phyloP scores from a whole-genome alignment of 805 yeast genomes.

The Candida maltosa region DNA sequence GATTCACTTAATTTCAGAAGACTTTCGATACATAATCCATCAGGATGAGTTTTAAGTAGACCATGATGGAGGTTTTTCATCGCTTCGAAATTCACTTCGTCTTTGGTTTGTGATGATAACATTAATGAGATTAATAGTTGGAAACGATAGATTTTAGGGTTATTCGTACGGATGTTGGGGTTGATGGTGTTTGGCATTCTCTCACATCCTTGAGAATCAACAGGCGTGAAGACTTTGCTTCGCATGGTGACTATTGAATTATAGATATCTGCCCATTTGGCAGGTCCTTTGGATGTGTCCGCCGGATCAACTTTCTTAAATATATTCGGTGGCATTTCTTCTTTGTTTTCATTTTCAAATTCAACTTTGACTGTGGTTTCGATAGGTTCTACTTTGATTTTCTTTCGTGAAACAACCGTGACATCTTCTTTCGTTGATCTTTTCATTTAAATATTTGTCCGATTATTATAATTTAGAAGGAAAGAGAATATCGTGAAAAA shows the following conservation, averaged over 20 bases:
- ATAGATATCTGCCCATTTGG: slow-evolving; percentile 55
- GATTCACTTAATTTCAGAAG: slow-evolving; percentile 47
- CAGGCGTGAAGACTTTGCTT: slow-evolving; percentile 67
- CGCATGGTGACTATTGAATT: slow-evolving; percentile 67
- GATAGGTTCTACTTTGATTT: slow-evolving; percentile 5
- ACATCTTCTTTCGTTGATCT: no score
- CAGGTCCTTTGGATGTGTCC: slow-evolving; percentile 20
- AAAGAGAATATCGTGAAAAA: no score
- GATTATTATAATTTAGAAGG: no score
- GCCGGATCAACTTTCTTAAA: slow-evolving; percentile 8
- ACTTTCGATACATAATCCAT: slow-evolving; percentile 60
- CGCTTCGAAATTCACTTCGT: slow-evolving; percentile 76
- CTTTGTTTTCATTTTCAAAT: slow-evolving; percentile 1
- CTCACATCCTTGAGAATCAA: slow-evolving; percentile 86
- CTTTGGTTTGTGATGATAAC: slow-evolving; percentile 91
- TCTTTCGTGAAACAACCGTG: no score
- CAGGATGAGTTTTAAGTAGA: slow-evolving; percentile 35
- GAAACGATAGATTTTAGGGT: slow-evolving; percentile 51
- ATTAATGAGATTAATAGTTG: slow-evolving; percentile 77
- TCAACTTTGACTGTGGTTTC: slow-evolving; percentile 10
- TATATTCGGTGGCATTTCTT: slow-evolving; percentile 9
- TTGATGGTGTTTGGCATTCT: slow-evolving; percentile 45
- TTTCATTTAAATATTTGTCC: no score
- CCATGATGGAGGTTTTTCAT: slow-evolving; percentile 57
- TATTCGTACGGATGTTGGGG: slow-evolving; percentile 23